phyloP scores from a whole-genome alignment of 202 grass and related monocot genomes.

The Setaria viridis region DNA sequence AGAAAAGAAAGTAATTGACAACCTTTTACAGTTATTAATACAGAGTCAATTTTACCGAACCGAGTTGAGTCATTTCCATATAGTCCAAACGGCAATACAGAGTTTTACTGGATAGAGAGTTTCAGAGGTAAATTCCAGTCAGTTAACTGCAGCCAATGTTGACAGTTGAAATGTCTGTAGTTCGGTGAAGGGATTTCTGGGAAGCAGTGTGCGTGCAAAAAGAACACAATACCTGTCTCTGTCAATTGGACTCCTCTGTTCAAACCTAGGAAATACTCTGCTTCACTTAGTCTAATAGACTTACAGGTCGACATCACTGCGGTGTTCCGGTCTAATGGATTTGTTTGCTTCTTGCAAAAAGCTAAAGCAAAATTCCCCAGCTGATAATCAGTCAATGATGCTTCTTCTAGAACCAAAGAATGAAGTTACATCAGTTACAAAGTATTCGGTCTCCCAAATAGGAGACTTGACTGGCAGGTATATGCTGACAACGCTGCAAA shows the following conservation, averaged over 20 bases:
- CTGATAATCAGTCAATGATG: constrained; percentile 40
- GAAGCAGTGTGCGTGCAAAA: constrained; percentile 35
- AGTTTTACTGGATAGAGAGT: neutral
- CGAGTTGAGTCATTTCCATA: neutral
- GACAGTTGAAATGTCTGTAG: constrained; percentile 47
- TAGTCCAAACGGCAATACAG: neutral
- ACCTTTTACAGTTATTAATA: constrained; percentile 25
- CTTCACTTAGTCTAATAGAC: constrained; percentile 16
- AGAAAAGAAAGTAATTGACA: constrained; percentile 11
- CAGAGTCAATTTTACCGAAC: neutral
- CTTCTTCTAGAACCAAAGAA: constrained; percentile 47
- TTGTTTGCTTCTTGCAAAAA: constrained; percentile 48
- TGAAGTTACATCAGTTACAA: neutral
- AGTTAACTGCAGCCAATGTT: constrained; percentile 42
- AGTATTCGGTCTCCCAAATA: constrained; percentile 16
- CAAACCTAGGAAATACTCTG: constrained; percentile 40
- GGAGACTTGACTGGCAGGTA: constrained; percentile 29
- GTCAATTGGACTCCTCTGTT: constrained; percentile 42
- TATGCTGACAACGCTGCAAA: neutral
- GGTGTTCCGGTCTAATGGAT: constrained; percentile 13
- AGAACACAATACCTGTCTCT: constrained; percentile 19
- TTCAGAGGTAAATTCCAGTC: constrained; percentile 4
- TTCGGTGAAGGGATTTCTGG: constrained; percentile 14
- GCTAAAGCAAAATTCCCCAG: neutral
- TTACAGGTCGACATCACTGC: constrained; percentile 26